Percentiles rank a stretch among this genome's conserved stretches.
Conservation (phyloP, 495 filamentous ascomycete species). For the Extremus antarcticus region DNA sequence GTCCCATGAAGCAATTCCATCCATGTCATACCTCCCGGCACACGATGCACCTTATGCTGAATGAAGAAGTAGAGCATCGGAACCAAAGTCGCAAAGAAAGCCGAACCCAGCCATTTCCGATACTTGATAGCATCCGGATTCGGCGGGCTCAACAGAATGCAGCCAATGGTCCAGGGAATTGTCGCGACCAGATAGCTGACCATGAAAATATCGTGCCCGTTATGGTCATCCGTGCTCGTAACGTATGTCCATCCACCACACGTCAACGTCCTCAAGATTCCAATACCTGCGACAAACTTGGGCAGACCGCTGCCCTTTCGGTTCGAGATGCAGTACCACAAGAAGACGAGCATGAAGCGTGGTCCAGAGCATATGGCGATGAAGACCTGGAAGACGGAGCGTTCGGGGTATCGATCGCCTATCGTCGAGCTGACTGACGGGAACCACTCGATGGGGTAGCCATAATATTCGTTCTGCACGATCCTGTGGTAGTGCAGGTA, state of each 20-base stretch:
- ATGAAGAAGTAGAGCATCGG: constrained; percentile 96
- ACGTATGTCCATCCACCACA: constrained; percentile 99
- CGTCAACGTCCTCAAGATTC: constrained; percentile 79
- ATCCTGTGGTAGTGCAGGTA: constrained; percentile 92
- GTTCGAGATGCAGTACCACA: constrained; percentile 86
- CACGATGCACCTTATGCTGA: constrained; percentile 93
- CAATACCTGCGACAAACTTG: constrained; percentile 69
- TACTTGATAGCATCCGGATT: constrained; percentile 80
- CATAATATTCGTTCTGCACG: constrained; percentile 92
- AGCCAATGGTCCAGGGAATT: constrained; percentile 89
- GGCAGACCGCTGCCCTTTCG: constrained; percentile 62
- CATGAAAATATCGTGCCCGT: constrained; percentile 99
- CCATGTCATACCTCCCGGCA: constrained; percentile 68
- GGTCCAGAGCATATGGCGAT: constrained; percentile 94
- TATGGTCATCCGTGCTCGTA: constrained; percentile 94
- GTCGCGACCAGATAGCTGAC: constrained; percentile 94
- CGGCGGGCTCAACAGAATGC: constrained; percentile 75
- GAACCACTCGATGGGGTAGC: constrained; percentile 98
- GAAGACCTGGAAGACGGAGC: constrained; percentile 91
- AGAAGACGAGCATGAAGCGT: constrained; percentile 77
- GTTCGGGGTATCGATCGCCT: constrained; percentile 93
- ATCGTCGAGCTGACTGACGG: constrained; percentile 98
- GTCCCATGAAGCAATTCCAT: constrained; percentile 7
- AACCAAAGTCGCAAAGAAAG: constrained; percentile 84
- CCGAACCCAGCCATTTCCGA: constrained; percentile 68